These are phyloP conservation scores for Yarrowia osloensis DNA, from an alignment of 805 yeast species.

Conservation along the genomic window DNA sequence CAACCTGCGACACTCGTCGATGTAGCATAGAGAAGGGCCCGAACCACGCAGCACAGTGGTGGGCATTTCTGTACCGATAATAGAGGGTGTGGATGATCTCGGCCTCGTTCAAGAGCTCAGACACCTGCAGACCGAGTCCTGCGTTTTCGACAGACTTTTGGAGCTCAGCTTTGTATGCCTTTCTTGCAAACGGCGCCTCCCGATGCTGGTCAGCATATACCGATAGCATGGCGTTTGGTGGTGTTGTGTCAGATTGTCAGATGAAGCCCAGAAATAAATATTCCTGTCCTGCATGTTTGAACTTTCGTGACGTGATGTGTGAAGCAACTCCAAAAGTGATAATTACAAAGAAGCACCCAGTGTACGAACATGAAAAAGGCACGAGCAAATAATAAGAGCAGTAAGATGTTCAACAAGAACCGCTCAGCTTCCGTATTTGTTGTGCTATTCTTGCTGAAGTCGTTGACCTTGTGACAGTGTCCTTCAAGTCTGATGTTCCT, in stretches of 20 bases:
- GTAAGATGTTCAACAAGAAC: too few species aligned
- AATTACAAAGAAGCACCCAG: too few species aligned
- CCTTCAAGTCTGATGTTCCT: too few species aligned
- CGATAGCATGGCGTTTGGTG: conserved; percentile 5
- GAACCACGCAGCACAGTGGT: conserved; percentile 77
- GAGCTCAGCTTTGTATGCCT: conserved; percentile 31
- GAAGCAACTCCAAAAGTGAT: background rate
- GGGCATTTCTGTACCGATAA: conserved; percentile 77
- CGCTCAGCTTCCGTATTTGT: too few species aligned
- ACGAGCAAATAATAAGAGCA: too few species aligned
- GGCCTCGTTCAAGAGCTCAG: conserved; percentile 18
- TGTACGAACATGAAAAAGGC: too few species aligned
- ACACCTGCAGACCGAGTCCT: conserved; percentile 32
- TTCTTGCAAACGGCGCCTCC: conserved; percentile 32
- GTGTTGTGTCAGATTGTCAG: background rate
- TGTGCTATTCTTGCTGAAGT: too few species aligned
- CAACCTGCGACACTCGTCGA: conserved; percentile 44
- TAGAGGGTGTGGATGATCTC: conserved; percentile 62
- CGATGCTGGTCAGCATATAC: conserved; percentile 1
- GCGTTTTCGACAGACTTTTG: conserved; percentile 29
- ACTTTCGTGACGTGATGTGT: background rate
- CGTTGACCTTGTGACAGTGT: too few species aligned
- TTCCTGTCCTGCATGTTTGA: background rate
- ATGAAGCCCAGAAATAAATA: background rate
- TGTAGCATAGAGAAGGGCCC: conserved; percentile 61